Evolutionary conservation across 345 rosid species (phyloP).

Genomic region (Diplotaxis tenuifolia): DNA sequence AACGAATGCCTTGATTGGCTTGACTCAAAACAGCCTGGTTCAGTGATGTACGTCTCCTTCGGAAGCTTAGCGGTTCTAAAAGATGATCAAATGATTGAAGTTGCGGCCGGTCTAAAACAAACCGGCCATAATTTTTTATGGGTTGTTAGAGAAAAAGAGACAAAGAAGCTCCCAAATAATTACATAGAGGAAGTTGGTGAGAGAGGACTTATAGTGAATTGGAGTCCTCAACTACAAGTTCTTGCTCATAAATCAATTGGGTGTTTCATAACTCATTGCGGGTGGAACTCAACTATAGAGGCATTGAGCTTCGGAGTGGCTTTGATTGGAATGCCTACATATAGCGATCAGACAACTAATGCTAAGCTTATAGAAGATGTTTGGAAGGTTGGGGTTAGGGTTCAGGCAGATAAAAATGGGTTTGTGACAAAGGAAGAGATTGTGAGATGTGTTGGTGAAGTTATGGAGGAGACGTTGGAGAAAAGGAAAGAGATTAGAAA

Average conservation of each 20-base stretch:
- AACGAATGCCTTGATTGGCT: slow-evolving; percentile 48
- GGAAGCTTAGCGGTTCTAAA: slow-evolving; percentile 48
- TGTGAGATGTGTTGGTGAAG: slow-evolving; percentile 33
- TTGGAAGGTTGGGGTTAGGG: slow-evolving; percentile 48
- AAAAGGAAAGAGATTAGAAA: slow-evolving; percentile 38
- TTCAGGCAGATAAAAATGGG: slow-evolving; percentile 30
- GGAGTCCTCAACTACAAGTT: slow-evolving; percentile 56
- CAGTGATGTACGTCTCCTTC: slow-evolving; percentile 50
- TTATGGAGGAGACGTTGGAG: slow-evolving; percentile 34
- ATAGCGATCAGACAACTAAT: slow-evolving; percentile 36
- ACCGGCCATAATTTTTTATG: slow-evolving; percentile 46
- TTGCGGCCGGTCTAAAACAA: slow-evolving; percentile 42
- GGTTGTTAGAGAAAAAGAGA: slow-evolving; percentile 57
- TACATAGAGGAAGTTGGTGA: slow-evolving; percentile 37
- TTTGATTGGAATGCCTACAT: slow-evolving; percentile 42
- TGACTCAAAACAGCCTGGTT: slow-evolving; percentile 41
- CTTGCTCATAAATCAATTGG: slow-evolving; percentile 44
- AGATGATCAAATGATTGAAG: slow-evolving; percentile 53
- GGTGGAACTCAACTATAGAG: slow-evolving; percentile 67
- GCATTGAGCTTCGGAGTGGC: slow-evolving; percentile 59
- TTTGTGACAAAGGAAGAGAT: slow-evolving; percentile 35
- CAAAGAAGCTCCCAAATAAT: slow-evolving; percentile 39
- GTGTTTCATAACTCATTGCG: slow-evolving; percentile 57
- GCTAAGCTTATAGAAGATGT: slow-evolving; percentile 43
- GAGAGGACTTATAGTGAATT: slow-evolving; percentile 43